Conservation (phyloP, 108 stramenopile species). For the Skeletonema grethae region DNA sequence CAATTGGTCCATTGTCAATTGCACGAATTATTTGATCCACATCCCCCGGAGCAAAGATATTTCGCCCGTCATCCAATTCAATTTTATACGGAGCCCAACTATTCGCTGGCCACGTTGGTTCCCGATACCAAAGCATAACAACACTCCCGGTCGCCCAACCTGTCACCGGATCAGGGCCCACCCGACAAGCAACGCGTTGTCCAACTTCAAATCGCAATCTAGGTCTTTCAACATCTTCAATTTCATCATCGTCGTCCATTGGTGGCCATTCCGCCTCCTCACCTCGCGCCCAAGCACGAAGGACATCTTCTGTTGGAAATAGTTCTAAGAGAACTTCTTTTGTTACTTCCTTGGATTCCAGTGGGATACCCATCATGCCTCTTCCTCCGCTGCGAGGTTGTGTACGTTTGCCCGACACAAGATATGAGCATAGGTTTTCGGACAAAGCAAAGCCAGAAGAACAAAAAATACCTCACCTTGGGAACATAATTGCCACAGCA, state of each 20-base stretch:
- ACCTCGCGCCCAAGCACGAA: constrained; percentile 73
- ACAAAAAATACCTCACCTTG: constrained; percentile 21
- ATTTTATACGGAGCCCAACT: constrained; percentile 93
- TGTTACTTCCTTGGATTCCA: constrained; percentile 77
- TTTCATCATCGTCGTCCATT: constrained; percentile 39
- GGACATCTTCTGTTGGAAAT: constrained; percentile 72
- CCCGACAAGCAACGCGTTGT: constrained; percentile 76
- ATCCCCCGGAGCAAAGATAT: constrained; percentile 92
- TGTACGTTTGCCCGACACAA: not conserved
- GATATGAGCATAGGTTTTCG: not conserved
- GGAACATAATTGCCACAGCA: constrained; percentile 75
- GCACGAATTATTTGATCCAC: constrained; percentile 76
- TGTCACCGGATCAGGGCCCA: constrained; percentile 82
- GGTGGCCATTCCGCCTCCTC: constrained; percentile 90
- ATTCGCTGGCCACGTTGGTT: constrained; percentile 82
- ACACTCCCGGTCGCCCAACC: constrained; percentile 88
- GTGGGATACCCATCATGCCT: constrained; percentile 77
- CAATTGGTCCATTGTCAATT: not conserved
- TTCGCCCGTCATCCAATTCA: constrained; percentile 83
- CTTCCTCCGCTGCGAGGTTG: constrained; percentile 59
- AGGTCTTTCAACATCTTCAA: constrained; percentile 48
- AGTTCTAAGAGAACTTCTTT: constrained; percentile 58
- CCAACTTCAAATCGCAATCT: constrained; percentile 81
- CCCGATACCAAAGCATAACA: constrained; percentile 83
- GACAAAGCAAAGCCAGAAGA: not conserved